Evolutionary conservation across 2,329 filamentous ascomycete genomes (phyloP).

Genomic region (Fusarium odoratissimum): DNA sequence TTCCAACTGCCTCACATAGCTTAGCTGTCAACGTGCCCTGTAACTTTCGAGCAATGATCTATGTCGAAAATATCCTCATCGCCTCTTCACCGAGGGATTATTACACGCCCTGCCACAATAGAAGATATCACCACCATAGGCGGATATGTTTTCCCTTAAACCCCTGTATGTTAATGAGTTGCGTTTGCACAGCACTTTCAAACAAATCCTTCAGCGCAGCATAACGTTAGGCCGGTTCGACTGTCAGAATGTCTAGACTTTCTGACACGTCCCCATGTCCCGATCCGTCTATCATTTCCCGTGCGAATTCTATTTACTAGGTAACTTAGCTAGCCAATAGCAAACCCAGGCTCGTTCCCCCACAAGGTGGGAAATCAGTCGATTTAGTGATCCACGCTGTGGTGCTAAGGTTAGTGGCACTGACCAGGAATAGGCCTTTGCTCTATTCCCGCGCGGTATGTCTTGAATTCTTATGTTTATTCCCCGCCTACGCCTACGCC

Average conservation of each 20-base stretch:
- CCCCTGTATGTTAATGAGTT: slow-evolving; percentile 3
- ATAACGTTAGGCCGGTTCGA: neutral
- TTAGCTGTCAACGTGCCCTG: neutral
- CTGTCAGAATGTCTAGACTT: neutral
- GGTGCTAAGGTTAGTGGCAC: neutral
- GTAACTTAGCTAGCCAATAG: neutral
- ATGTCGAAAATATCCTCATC: slow-evolving; percentile 18
- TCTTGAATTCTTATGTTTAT: neutral
- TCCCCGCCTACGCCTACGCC: neutral
- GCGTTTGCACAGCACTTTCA: neutral
- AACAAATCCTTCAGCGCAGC: neutral
- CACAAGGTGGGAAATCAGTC: slow-evolving; percentile 37
- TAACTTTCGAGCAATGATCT: neutral
- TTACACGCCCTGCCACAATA: slow-evolving; percentile 21
- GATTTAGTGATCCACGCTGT: slow-evolving; percentile 15
- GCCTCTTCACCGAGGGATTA: slow-evolving; percentile 1
- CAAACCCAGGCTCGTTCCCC: slow-evolving; percentile 14
- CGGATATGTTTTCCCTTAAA: neutral
- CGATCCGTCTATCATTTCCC: slow-evolving; percentile 25
- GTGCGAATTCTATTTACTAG: neutral
- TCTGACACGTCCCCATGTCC: slow-evolving; percentile 7
- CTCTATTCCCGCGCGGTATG: neutral
- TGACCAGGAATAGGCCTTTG: neutral
- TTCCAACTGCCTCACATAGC: neutral
- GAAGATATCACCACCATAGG: neutral